Conservation (phyloP, 768 basidiomycete species). For the Leucosporidium scottii region DNA sequence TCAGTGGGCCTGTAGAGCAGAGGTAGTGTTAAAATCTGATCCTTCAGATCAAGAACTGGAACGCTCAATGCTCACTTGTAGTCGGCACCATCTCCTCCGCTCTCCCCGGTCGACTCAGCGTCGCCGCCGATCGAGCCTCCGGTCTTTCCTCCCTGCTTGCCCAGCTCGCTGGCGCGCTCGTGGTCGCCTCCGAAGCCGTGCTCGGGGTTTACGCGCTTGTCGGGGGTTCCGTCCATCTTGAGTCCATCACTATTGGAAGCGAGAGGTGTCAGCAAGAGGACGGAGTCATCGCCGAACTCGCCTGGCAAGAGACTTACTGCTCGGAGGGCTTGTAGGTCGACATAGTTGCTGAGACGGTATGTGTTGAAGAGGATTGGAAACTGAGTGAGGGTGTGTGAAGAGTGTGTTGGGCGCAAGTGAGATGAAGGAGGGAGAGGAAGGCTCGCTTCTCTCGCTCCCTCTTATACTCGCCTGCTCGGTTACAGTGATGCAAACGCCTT, state of each 20-base stretch:
- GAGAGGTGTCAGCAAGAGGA: no score
- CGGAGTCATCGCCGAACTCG: neutral
- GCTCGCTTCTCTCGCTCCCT: neutral
- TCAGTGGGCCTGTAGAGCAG: no score
- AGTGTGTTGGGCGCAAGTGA: neutral
- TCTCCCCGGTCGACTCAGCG: neutral
- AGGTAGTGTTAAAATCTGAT: no score
- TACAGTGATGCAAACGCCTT: no score
- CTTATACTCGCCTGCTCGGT: neutral
- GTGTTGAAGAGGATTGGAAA: neutral
- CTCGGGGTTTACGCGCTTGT: conserved; percentile 40
- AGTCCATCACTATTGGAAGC: conserved; percentile 43
- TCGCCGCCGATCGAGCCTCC: neutral
- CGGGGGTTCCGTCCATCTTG: conserved; percentile 40
- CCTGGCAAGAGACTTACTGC: neutral
- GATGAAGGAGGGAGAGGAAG: neutral
- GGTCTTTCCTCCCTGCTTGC: conserved; percentile 39
- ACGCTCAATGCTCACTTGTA: no score
- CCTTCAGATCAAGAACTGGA: no score
- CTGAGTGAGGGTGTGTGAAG: neutral
- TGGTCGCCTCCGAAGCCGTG: conserved; percentile 37
- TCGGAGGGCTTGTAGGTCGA: neutral
- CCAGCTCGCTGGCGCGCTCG: conserved; percentile 32
- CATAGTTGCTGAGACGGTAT: neutral
- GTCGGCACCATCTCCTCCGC: no score